Evolutionary conservation across 805 yeast genomes (phyloP), one percentile per base, ranked within the genome.

Genomic region (Ogataea pini): DNA sequence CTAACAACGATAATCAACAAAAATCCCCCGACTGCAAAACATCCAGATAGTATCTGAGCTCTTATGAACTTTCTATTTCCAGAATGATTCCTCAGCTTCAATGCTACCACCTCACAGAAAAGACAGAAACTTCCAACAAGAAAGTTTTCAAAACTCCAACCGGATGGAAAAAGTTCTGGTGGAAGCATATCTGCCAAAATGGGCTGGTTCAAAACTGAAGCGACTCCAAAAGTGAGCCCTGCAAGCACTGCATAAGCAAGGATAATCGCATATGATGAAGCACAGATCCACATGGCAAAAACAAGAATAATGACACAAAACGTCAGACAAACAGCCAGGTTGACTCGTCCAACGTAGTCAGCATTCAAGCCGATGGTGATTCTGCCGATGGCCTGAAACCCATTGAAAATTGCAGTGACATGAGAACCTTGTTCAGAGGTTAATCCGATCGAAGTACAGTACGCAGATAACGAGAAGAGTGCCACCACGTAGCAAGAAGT

Each of bases 11-110:
- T 44, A 44, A 58, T 34, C 34, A 79, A 62, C 19, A 80, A 45
- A 1, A 79, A 3, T 3, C 76, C 63, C 0, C 78, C 77, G 7
- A 62, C 66, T 7, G 78, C 60, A 50, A 76, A 80, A 40, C 76
- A 67, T 1, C 88, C 89, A 5, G 82, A 77, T 56, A 80, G 81
- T 2, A 82, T 71, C 58, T 84, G 89, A 1, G 86, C 72, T 54
- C 81, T 74, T 25, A 78, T 64, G 57, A 77, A 85, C 2, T 87
- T 86, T 17, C 32, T 55, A 0, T 50, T 6, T 6, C 49, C 37
- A 6, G 41, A 18, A 20, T 43, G 27, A 29, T 63, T 52, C 32
- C 63, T 49, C 41, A 67, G 45, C 12, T 58, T 55, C 47, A 68
- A 47, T 0, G 67, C 66, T 16, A 59, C 63, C 25, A 64, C 63